Base-by-base conservation (phyloP, 768 basidiomycete species). In the Clavaria fumosa region DNA sequence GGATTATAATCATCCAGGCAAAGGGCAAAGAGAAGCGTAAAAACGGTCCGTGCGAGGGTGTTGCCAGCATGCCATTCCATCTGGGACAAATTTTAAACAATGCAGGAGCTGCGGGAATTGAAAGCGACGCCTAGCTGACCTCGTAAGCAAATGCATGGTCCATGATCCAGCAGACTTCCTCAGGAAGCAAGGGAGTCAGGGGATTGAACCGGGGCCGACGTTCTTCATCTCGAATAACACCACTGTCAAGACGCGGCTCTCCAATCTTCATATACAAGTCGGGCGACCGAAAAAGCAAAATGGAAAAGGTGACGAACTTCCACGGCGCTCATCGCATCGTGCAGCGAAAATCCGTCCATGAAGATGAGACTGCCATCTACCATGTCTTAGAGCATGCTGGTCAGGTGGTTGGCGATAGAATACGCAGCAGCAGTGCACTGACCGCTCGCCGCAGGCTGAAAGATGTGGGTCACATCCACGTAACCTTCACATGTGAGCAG, bases 271-370 rank as follows among this genome's bases (percentile, higher is more conserved):
- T 31, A 37, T 34, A 39, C 15, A 37, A 31, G 22, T 9, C 34
- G 15, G 23, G 37, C 35, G 22, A 21, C 5, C 4, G 20, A 27
- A 12, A 23, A 31, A 18, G 23, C 14, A 24, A 23, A 7, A 17
- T 5, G 15, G 11, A 28, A 23, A n/a, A 28, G 23, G 20, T 22
- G 14, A 48, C 63, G 41, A 51, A 82, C 85, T 70, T 90, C 82
- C 38, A 95, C 75, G 10, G 86, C 83, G 47, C 81, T 82, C 89
- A 96, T 93, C n/a, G 86, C 78, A 43, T 96, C 90, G 43, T 78
- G 69, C 33, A 93, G 62, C 12, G 72, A 70, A 46, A 86, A 79
- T 21, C 69, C 72, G 1, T 75, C 69, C 48, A 72, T 74, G 23
- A 85, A 66, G 4, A 89, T 42, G 41, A 88, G 58, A 24, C 64